Conservation (phyloP, 352 stramenopile species). For the Phytophthora hibernalis region DNA sequence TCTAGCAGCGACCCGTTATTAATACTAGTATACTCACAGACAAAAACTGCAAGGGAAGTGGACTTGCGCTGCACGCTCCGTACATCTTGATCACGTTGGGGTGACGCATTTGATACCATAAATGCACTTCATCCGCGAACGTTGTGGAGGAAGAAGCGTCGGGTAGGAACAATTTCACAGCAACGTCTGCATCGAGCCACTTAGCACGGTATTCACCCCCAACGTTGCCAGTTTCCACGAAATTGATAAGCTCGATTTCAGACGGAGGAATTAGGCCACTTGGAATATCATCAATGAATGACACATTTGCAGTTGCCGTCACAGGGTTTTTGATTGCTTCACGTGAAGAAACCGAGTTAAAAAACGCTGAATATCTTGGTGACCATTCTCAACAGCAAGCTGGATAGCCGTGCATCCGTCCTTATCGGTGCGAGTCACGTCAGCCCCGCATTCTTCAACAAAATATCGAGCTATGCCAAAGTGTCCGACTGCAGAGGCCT, state of each 20-base stretch:
- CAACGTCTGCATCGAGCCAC: background rate
- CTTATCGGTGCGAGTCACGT: background rate
- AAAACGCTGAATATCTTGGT: background rate
- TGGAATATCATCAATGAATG: background rate
- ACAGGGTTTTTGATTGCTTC: background rate
- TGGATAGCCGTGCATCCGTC: background rate
- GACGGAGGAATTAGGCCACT: background rate
- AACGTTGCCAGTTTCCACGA: background rate
- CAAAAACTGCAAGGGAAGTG: conserved; percentile 9
- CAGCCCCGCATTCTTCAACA: background rate
- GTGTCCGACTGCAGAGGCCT: background rate
- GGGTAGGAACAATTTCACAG: background rate
- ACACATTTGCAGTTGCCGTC: background rate
- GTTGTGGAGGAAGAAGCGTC: background rate
- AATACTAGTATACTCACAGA: no score
- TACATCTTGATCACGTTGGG: conserved; percentile 13
- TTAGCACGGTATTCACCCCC: background rate
- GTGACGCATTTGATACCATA: conserved; percentile 7
- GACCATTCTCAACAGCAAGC: background rate
- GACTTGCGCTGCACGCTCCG: background rate
- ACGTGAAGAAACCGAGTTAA: background rate
- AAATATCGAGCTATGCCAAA: background rate
- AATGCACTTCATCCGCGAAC: background rate
- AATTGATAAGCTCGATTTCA: background rate
- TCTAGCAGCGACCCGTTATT: conserved; percentile 7